Base-by-base conservation (phyloP, 2,329 filamentous ascomycete species). In the Dactylellina sp. region DNA sequence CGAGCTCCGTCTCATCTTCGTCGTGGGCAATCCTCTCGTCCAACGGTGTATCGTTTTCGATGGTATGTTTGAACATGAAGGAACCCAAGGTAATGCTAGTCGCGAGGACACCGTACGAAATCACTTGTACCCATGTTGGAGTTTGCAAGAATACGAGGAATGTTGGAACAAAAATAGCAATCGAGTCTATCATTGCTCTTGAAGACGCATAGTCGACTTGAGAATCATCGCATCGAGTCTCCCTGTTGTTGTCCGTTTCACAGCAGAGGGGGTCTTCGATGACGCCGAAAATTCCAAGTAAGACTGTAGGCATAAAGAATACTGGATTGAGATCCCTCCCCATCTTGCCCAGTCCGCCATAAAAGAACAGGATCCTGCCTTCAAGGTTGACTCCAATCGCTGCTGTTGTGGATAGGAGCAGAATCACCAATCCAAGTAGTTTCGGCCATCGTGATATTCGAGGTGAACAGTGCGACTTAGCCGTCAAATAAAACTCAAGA, bases 121-220 rank as follows among this genome's bases (percentile, higher is more conserved):
- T 57, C 24, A 66, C 32, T 52, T 74, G 70, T 7, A 61, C 40
- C 70, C 70, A 74, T 18, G 61, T 74, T 14, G 70, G 70, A 2
- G 70, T 74, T n/a, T 74, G 70, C 14, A 74, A 44, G 9, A 61
- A 37, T 4, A 74, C 24, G 18, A 62, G 42, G 12, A 56, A 66
- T 5, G 47, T 66, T 18, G 40, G 40, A 11, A 74, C 24, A 24
- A 66, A 61, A 7, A 57, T n/a, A 0, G 22, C 25, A 14, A 55
- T 39, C 12, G 49, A 14, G 44, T 74, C 70, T 12, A 66, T 47
- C 7, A 35, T 50, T 2, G 46, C 61, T n/a, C 24, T 74, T 18
- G 39, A 61, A 18, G 28, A 44, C 6, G 53, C 56, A 42, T 44
- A 57, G 14, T 61, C 70, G 2, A 46, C 28, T 5, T 55, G 53